phyloP scores from a whole-genome alignment of 441 rosid genomes.

The Omphalea diandra region DNA sequence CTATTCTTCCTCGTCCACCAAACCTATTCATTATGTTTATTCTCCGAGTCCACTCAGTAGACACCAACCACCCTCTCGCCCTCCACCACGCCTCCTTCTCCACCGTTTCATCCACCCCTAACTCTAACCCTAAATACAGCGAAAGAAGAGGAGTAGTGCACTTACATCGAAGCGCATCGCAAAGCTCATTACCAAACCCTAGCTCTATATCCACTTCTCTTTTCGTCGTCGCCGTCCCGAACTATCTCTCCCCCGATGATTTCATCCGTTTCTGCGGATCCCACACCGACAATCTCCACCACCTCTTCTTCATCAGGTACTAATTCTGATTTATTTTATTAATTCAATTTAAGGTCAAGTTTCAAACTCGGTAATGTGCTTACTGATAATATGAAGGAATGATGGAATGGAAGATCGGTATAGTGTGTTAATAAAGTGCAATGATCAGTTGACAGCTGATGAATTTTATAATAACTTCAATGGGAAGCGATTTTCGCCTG shows the following conservation, averaged over 20 bases:
- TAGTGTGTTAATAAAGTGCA: constrained; percentile 65
- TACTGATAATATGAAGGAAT: constrained; percentile 69
- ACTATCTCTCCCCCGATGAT: constrained; percentile 68
- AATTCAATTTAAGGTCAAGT: no score
- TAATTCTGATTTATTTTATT: background rate
- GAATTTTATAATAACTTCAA: constrained; percentile 54
- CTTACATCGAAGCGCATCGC: constrained; percentile 61
- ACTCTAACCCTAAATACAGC: constrained; percentile 38
- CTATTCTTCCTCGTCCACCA: background rate
- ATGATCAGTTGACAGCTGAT: constrained; percentile 59
- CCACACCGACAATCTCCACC: constrained; percentile 41
- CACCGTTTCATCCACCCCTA: constrained; percentile 33
- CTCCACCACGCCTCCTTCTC: constrained; percentile 51
- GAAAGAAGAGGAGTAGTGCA: constrained; percentile 79
- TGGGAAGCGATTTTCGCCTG: constrained; percentile 68
- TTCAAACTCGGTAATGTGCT: no score
- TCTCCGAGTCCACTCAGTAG: constrained; percentile 85
- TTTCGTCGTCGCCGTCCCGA: constrained; percentile 90
- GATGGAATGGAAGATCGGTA: constrained; percentile 95
- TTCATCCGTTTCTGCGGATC: constrained; percentile 67
- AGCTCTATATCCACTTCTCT: constrained; percentile 63
- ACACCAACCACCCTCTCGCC: constrained; percentile 51
- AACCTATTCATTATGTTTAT: constrained; percentile 44
- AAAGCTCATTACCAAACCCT: constrained; percentile 62
- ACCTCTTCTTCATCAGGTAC: constrained; percentile 72